Base-by-base conservation (phyloP, 2,329 filamentous ascomycete genomes). In the Exophiala sp. region DNA sequence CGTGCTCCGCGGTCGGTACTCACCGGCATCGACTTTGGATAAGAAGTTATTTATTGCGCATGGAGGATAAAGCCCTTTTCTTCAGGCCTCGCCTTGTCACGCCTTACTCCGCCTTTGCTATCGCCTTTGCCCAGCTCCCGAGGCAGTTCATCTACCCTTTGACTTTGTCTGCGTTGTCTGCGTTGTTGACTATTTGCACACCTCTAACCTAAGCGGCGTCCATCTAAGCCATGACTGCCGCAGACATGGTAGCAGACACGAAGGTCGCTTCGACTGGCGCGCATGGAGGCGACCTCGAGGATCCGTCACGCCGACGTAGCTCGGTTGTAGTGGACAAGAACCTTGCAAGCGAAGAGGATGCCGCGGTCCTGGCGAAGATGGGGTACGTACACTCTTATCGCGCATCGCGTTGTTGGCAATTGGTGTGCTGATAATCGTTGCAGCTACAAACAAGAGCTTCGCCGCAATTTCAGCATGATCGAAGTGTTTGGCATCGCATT, bases 401-500 rank as follows among this genome's bases (percentile, higher is more conserved):
- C 10, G 18, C 20, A 6, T 20, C 9, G 16, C 14, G 5, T 47
- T 35, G 21, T 14, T 5, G 12, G 51, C 46, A 47, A 39, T 20
- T 6, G 8, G 4, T 8, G 32, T 33, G 21, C 16, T 24, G 10
- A 24, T 8, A 10, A 20, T 46, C 24, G 24, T 21, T 32, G 21
- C 29, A 60, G 75, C 0, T 81, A 80, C 68, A 80, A 84, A 65
- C 81, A 85, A 67, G 82, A 86, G 64, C 71, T 85, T 33, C 75
- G 78, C 42, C 74, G 82, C 14, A 83, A 83, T 60, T 85, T 85
- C 63, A 79, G 78, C 3, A 81, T 81, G 56, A 69, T 83, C n/a
- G 80, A 85, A 64, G 75, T 85, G 14, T 84, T 85, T 61, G 82
- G 79, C 24, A 78, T 82, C 54, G 78, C 78, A 2, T 82, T 82